Evolutionary conservation across 1,284 basidiomycete species (phyloP).

Genomic region (Ganoderma sinense): DNA sequence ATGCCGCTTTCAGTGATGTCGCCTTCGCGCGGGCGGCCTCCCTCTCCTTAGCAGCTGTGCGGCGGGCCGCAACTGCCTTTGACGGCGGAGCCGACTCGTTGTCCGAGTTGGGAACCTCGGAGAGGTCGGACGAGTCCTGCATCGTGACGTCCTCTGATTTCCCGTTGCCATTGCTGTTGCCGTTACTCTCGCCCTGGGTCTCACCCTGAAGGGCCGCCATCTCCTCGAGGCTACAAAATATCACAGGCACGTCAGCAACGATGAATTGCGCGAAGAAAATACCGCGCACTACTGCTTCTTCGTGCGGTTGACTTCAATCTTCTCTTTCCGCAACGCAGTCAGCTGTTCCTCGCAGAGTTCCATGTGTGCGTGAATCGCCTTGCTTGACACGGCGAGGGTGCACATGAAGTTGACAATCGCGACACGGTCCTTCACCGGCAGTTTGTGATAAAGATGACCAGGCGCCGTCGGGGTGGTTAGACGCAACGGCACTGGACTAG

Average conservation of each 20-base stretch:
- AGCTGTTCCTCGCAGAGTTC: constrained; percentile 90
- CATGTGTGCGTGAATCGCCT: constrained; percentile 87
- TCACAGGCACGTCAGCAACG: constrained; percentile 9
- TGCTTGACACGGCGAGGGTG: constrained; percentile 90
- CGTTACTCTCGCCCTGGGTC: constrained; percentile 49
- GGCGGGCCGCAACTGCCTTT: constrained; percentile 36
- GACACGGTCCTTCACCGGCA: constrained; percentile 84
- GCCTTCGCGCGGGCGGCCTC: constrained; percentile 78
- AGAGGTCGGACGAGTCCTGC: constrained; percentile 74
- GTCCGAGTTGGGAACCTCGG: constrained; percentile 60
- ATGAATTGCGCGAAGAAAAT: background rate
- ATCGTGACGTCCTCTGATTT: constrained; percentile 62
- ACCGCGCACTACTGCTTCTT: constrained; percentile 89
- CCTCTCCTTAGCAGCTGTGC: constrained; percentile 74
- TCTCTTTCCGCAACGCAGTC: constrained; percentile 94
- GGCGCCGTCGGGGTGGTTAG: constrained; percentile 58
- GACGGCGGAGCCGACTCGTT: constrained; percentile 61
- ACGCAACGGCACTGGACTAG: constrained; percentile 46
- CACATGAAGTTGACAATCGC: constrained; percentile 89
- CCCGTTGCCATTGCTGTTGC: constrained; percentile 32
- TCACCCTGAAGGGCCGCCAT: constrained; percentile 72
- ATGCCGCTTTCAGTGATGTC: constrained; percentile 72
- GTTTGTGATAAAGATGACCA: constrained; percentile 74
- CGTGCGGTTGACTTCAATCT: constrained; percentile 91
- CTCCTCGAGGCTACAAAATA: constrained; percentile 69